Evolutionary conservation across 2,329 filamentous ascomycete species (phyloP).

Genomic region (Colletotrichum endophyticum): DNA sequence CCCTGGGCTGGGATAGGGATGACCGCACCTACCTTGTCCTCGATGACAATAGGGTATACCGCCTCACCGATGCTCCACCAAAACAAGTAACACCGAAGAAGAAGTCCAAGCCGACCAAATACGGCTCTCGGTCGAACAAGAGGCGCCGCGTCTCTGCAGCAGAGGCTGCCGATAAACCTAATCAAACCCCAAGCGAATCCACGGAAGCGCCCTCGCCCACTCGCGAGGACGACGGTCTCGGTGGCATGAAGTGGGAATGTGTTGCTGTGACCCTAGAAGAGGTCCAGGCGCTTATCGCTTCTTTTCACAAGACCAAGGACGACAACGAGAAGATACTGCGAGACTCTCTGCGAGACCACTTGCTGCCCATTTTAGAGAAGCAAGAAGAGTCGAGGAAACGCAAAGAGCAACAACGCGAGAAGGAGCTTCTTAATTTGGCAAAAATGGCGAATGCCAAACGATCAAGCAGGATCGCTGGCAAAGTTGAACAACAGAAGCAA

Average conservation of each 20-base stretch:
- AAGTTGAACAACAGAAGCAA: conserved; percentile 77
- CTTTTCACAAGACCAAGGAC: conserved; percentile 78
- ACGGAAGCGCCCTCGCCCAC: conserved; percentile 28
- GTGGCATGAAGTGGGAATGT: conserved; percentile 88
- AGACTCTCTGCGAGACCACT: conserved; percentile 74
- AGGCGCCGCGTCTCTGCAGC: conserved; percentile 64
- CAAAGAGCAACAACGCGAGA: conserved; percentile 71
- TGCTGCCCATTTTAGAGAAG: conserved; percentile 84
- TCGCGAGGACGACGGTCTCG: conserved; percentile 68
- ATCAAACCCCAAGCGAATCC: conserved; percentile 23
- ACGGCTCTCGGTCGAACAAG: conserved; percentile 70
- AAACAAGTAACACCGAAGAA: conserved; percentile 66
- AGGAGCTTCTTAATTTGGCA: conserved; percentile 80
- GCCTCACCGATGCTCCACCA: conserved; percentile 76
- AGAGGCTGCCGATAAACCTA: conserved; percentile 41
- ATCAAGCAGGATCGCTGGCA: conserved; percentile 86
- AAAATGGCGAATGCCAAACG: conserved; percentile 94
- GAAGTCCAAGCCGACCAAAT: conserved; percentile 69
- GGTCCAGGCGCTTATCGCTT: conserved; percentile 72
- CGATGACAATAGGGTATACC: conserved; percentile 93
- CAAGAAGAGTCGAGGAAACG: conserved; percentile 76
- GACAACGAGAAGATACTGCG: conserved; percentile 83
- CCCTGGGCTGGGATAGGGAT: conserved; percentile 86
- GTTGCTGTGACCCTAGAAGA: conserved; percentile 82
- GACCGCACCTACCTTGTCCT: conserved; percentile 89